A percentile compares a stretch with the other conserved stretches of the same genome.
Conservation (phyloP, 1,284 basidiomycete genomes). For the Ganoderma lucidum region DNA sequence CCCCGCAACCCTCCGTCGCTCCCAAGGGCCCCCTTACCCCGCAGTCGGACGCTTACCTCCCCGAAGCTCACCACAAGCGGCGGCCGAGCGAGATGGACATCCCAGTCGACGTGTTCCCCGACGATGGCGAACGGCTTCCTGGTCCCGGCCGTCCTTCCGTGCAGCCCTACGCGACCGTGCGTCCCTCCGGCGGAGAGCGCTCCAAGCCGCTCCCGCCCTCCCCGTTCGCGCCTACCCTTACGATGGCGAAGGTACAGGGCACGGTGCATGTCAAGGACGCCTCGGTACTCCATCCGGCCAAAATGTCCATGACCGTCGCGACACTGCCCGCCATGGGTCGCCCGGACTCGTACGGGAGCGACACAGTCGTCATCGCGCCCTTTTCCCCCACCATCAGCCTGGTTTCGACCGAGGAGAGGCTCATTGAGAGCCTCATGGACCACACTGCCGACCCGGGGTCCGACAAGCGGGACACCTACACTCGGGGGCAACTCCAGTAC, state of each 20-base stretch:
- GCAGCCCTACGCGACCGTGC: background rate
- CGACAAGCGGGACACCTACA: background rate
- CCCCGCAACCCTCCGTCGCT: conserved; percentile 8
- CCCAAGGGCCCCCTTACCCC: conserved; percentile 6
- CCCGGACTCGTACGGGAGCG: conserved; percentile 16
- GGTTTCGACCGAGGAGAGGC: background rate
- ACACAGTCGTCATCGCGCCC: conserved; percentile 16
- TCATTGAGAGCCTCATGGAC: background rate
- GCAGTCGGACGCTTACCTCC: conserved; percentile 7
- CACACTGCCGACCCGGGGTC: background rate
- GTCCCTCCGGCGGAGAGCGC: background rate
- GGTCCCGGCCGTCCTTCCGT: conserved; percentile 14
- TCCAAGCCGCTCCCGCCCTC: background rate
- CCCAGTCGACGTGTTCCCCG: conserved; percentile 25
- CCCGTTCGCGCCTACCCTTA: background rate
- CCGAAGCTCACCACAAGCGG: background rate
- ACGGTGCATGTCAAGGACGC: conserved; percentile 12
- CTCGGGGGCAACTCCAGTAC: conserved; percentile 18
- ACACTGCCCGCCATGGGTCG: background rate
- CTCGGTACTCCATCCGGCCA: background rate
- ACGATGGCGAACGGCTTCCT: conserved; percentile 16
- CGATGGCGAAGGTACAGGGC: conserved; percentile 6
- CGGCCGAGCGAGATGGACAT: conserved; percentile 24
- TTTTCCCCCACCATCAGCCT: background rate
- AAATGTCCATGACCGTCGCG: background rate